Conservation (phyloP, 2,329 filamentous ascomycete species). For the Penicillium sp. region DNA sequence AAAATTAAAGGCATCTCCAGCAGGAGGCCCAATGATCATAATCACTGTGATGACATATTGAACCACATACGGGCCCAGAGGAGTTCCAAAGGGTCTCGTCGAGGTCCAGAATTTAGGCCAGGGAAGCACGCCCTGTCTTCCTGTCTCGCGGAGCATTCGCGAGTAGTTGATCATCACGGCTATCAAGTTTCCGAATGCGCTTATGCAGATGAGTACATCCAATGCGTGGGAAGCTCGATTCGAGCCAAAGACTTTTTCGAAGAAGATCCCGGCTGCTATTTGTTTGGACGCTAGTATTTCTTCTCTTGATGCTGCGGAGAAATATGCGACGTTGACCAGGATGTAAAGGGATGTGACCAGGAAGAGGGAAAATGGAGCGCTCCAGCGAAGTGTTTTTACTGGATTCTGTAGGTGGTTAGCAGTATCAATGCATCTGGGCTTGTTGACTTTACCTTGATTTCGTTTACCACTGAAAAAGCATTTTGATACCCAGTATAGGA, state of each 20-base stretch:
- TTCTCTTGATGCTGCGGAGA: conserved; percentile 53
- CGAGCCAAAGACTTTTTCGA: conserved; percentile 54
- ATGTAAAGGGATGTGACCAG: conserved; percentile 55
- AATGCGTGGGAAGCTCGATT: conserved; percentile 49
- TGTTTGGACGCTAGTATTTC: conserved; percentile 52
- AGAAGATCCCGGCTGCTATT: conserved; percentile 57
- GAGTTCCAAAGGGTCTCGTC: conserved; percentile 60
- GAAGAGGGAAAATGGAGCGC: conserved; percentile 49
- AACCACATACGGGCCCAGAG: conserved; percentile 55
- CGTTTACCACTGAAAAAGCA: conserved; percentile 59
- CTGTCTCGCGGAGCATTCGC: conserved; percentile 57
- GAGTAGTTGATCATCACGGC: conserved; percentile 54
- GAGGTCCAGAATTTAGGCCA: conserved; percentile 60
- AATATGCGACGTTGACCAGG: conserved; percentile 59
- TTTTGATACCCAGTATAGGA: conserved; percentile 57
- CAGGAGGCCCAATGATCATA: conserved; percentile 58
- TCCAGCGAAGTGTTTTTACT: conserved; percentile 51
- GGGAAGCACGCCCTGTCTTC: conserved; percentile 58
- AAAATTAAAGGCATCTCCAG: conserved; percentile 63
- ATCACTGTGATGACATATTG: conserved; percentile 56
- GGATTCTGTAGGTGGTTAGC: conserved; percentile 44
- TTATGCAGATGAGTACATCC: conserved; percentile 55
- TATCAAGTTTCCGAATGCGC: conserved; percentile 57
- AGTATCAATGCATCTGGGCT: background rate
- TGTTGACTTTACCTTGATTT: conserved; percentile 46